These are phyloP conservation scores for Emmonsiellopsis sp. DNA, from an alignment of 2,329 filamentous ascomycete species.

Conservation along the genomic window DNA sequence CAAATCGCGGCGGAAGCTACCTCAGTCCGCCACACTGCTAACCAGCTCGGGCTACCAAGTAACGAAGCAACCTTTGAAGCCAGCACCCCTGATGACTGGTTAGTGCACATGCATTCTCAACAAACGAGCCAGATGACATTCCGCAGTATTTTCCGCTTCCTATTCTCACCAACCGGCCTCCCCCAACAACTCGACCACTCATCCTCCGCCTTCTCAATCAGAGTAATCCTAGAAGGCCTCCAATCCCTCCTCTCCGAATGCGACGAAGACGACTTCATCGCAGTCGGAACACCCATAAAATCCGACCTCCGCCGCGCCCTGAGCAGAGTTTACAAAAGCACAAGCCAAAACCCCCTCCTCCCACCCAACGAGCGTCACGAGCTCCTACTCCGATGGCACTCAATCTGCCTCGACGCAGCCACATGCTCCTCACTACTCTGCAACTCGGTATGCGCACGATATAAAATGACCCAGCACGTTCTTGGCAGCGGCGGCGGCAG, in stretches of 20 bases:
- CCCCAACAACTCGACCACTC: constrained; percentile 22
- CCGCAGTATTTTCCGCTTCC: constrained; percentile 30
- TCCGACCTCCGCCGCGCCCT: constrained; percentile 32
- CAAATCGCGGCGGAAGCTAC: constrained; percentile 36
- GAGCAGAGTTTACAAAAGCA: constrained; percentile 31
- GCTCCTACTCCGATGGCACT: constrained; percentile 37
- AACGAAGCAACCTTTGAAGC: constrained; percentile 35
- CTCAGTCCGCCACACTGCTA: constrained; percentile 35
- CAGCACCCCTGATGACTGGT: constrained; percentile 32
- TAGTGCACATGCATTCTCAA: constrained; percentile 26
- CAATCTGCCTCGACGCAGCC: constrained; percentile 36
- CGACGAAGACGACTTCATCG: constrained; percentile 27
- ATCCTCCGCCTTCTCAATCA: constrained; percentile 33
- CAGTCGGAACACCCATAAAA: constrained; percentile 32
- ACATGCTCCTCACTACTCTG: constrained; percentile 33
- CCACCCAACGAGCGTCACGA: constrained; percentile 31
- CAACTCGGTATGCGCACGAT: constrained; percentile 30
- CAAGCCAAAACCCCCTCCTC: constrained; percentile 28
- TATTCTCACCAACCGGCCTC: constrained; percentile 28
- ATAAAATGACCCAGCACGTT: constrained; percentile 32
- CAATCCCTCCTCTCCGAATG: constrained; percentile 36
- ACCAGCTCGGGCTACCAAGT: constrained; percentile 32
- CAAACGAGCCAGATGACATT: constrained; percentile 29
- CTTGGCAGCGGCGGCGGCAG: constrained; percentile 22
- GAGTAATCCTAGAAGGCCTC: constrained; percentile 37